Base-by-base conservation (phyloP, 1,139 yeast genomes). In the Yamadazyma kanchanaburiensis region DNA sequence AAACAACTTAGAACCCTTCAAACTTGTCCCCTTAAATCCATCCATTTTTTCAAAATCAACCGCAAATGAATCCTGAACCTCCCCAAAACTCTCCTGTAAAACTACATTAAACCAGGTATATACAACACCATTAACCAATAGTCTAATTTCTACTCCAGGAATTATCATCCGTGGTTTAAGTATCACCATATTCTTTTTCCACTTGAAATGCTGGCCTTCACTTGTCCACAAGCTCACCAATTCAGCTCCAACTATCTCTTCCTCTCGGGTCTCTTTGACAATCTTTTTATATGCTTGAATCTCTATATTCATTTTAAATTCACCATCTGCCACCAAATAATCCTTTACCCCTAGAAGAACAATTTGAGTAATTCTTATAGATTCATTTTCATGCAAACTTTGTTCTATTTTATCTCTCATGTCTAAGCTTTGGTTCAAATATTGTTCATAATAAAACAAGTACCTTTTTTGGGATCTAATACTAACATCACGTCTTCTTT, bases 401-500 rank as follows among this genome's bases (percentile, higher is more conserved):
- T 20, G 8, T 8, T 10, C 10, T n/a, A 25, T 17, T 12, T 22
- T 11, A 14, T 25, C 15, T 24, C 24, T 21, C 10, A 30, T 3
- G 18, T 28, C 34, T 6, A 32, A 34, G 4, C 32, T 30, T 3
- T 33, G 13, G 12, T 30, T 33, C 11, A 56, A 45, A 35, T 51
- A 74, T 19, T 44, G 37, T 32, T 67, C 64, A 55, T 80, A 79
- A 51, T 91, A 89, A 4, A 58, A 46, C 22, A 88, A 58, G 46
- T 80, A 85, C 27, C 91, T 53, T 13, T 66, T 49, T 53, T 91
- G 97, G 5, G 91, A 80, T 12, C 49, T 38, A 12, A 87, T 85
- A 0, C 88, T 74, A 1, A 91, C 78, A 0, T 96, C 96, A 8
- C 58, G 57, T 80, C 84, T 82, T 33, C 96, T 60, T 32, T 64